Conservation (phyloP, 2,329 filamentous ascomycete species). For the Aureobasidium namibiae region DNA sequence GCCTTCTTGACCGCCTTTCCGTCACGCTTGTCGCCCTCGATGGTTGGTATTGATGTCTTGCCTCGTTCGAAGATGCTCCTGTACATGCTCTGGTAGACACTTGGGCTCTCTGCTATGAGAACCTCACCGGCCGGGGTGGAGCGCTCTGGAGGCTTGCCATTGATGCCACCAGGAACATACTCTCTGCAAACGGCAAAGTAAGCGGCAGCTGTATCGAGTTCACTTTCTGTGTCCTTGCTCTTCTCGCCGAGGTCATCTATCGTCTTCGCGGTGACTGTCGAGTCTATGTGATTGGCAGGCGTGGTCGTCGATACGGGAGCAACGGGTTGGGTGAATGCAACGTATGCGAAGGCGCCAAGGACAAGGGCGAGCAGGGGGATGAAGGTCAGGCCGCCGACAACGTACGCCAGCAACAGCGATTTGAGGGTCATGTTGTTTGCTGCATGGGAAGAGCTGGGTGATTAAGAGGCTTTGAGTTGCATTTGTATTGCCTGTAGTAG, state of each 20-base stretch:
- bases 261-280: constrained; percentile 9
- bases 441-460: background rate
- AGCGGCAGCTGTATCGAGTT: constrained; percentile 73
- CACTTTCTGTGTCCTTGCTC: constrained; percentile 47
- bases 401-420: constrained; percentile 64
- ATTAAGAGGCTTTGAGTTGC: constrained; percentile 1
- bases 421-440: constrained; percentile 29
- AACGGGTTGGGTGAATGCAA: constrained; percentile 48
- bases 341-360: constrained; percentile 58
- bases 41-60: constrained; percentile 49
- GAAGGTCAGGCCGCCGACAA: constrained; percentile 83
- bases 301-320: background rate
- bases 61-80: constrained; percentile 81
- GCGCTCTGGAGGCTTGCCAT: constrained; percentile 84
- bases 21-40: constrained; percentile 44
- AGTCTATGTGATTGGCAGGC: background rate
- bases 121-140: constrained; percentile 70
- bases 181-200: constrained; percentile 95
- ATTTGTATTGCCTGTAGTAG: background rate
- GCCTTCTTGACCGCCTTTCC: constrained; percentile 49
- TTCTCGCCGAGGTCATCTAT: constrained; percentile 40
- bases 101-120: constrained; percentile 63
- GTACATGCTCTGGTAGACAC: constrained; percentile 98
- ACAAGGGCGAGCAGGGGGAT: constrained; percentile 60
- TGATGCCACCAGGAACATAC: constrained; percentile 84